Evolutionary conservation across 2,329 filamentous ascomycete genomes (phyloP).

Genomic region (Sphaerostilbella broomeana): DNA sequence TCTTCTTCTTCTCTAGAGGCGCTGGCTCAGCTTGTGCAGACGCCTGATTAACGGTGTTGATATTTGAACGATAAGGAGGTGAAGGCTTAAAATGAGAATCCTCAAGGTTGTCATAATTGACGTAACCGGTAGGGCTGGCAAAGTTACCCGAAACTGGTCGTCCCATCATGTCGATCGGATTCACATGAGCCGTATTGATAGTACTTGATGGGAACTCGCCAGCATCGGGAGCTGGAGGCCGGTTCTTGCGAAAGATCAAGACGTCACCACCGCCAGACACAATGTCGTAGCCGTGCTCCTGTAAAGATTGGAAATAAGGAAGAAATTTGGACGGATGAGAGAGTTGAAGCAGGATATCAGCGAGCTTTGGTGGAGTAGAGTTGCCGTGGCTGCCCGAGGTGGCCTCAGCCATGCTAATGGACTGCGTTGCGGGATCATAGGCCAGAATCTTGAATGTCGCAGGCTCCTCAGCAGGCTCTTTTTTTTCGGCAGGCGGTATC

Average conservation of each 20-base stretch:
- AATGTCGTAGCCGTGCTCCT: constrained; percentile 59
- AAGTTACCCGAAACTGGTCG: constrained; percentile 47
- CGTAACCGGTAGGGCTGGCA: constrained; percentile 58
- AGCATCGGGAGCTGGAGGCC: constrained; percentile 17
- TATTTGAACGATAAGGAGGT: constrained; percentile 32
- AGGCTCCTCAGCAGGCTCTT: constrained; percentile 6
- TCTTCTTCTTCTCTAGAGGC: constrained; percentile 27
- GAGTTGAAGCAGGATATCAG: constrained; percentile 53
- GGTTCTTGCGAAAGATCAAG: constrained; percentile 59
- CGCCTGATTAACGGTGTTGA: constrained; percentile 36
- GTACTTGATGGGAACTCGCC: neutral
- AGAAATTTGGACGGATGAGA: constrained; percentile 60
- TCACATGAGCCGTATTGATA: constrained; percentile 29
- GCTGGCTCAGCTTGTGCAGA: constrained; percentile 39
- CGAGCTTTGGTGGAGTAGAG: constrained; percentile 47
- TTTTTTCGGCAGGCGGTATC: neutral
- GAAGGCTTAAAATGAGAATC: constrained; percentile 23
- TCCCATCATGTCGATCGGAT: constrained; percentile 54
- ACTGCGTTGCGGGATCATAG: constrained; percentile 54
- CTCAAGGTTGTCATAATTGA: constrained; percentile 46
- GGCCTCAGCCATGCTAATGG: constrained; percentile 53
- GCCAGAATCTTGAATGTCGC: constrained; percentile 57
- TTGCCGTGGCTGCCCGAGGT: constrained; percentile 46
- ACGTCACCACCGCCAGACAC: constrained; percentile 57
- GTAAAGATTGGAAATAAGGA: constrained; percentile 52